phyloP scores from a whole-genome alignment of 2,329 filamentous ascomycete genomes.

The Ilyonectria destructans region DNA sequence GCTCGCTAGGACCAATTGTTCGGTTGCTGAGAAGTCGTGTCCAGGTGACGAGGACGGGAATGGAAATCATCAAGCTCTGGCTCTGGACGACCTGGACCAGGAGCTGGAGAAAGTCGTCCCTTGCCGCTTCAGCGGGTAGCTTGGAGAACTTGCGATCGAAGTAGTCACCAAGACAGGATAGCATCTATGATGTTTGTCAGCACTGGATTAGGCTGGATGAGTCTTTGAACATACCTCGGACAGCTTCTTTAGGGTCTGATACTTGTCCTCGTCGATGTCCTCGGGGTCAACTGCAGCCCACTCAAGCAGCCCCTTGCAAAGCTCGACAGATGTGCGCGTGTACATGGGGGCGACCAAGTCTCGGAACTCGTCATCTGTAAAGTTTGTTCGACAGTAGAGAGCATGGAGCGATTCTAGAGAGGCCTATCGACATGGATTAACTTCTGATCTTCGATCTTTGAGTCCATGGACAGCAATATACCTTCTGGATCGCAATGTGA shows the following conservation, averaged over 20 bases:
- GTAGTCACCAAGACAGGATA: conserved; percentile 88
- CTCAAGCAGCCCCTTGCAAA: conserved; percentile 82
- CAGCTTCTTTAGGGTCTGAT: conserved; percentile 93
- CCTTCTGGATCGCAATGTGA: conserved; percentile 82
- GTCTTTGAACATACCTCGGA: conserved; percentile 79
- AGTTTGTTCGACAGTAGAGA: conserved; percentile 82
- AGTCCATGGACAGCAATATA: conserved; percentile 50
- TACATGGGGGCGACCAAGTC: conserved; percentile 87
- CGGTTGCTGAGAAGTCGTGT: conserved; percentile 84
- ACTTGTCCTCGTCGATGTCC: conserved; percentile 92
- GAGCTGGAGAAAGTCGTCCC: conserved; percentile 84
- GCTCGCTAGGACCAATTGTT: conserved; percentile 75
- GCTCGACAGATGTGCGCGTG: conserved; percentile 77
- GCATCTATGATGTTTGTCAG: conserved; percentile 69
- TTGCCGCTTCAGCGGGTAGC: conserved; percentile 75
- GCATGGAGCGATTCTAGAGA: conserved; percentile 88
- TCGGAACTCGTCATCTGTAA: conserved; percentile 84
- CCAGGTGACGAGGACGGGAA: conserved; percentile 93
- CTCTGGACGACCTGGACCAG: conserved; percentile 86
- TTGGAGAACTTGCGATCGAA: conserved; percentile 83
- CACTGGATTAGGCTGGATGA: not conserved
- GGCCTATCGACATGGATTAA: conserved; percentile 66
- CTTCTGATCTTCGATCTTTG: not conserved
- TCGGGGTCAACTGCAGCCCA: conserved; percentile 86
- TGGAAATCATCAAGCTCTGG: conserved; percentile 92